Conservation (phyloP, 768 basidiomycete species). For the Leccinum variicolor region DNA sequence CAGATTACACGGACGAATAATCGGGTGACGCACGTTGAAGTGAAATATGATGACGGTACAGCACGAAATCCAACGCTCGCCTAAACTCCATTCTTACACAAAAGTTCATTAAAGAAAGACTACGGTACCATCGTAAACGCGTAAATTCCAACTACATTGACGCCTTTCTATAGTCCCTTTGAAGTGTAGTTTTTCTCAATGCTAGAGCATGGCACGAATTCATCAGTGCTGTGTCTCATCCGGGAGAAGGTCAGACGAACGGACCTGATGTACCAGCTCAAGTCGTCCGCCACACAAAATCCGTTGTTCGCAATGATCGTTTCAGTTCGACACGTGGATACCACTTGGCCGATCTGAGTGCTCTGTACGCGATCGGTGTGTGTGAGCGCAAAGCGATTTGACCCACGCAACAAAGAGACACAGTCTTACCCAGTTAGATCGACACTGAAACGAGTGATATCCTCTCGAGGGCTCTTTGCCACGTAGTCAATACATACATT, state of each 20-base stretch:
- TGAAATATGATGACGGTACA: neutral
- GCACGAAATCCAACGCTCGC: too few species aligned
- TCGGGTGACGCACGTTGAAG: too few species aligned
- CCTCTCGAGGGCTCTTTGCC: too few species aligned
- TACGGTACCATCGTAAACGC: too few species aligned
- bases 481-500: too few species aligned
- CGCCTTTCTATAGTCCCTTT: neutral
- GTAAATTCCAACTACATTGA: neutral
- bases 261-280: neutral
- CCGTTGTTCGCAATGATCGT: neutral
- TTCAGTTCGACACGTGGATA: neutral
- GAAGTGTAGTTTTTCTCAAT: neutral
- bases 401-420: neutral
- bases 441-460: neutral
- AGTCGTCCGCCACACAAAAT: neutral
- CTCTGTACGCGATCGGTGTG: neutral
- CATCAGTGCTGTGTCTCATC: neutral
- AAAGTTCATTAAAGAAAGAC: too few species aligned
- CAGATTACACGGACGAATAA: too few species aligned
- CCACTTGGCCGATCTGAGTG: neutral
- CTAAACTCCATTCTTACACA: too few species aligned
- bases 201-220: neutral
- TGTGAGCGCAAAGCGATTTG: neutral
- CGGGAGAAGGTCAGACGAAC: neutral
- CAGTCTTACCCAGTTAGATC: neutral